phyloP scores from a whole-genome alignment of 768 basidiomycete genomes.

The Psilocybe cyanescens region DNA sequence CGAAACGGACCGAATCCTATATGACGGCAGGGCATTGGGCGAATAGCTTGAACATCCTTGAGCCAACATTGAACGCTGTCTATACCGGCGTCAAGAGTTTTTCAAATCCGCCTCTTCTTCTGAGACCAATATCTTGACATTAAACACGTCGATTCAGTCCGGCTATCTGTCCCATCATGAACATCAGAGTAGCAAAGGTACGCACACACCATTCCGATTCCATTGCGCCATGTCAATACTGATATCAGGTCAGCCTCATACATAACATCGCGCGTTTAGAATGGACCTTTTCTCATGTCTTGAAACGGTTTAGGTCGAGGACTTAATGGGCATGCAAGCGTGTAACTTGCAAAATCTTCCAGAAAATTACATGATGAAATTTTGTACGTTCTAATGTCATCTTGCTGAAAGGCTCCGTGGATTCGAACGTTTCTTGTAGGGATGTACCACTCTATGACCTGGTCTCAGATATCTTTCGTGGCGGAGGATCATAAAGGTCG shows the following conservation, averaged over 20 bases:
- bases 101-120: no score
- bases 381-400: constrained; percentile 50
- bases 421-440: constrained; percentile 45
- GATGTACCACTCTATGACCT: constrained; percentile 88
- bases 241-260: constrained; percentile 16
- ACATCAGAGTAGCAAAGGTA: constrained; percentile 53
- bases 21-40: no score
- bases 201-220: constrained; percentile 18
- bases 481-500: constrained; percentile 89
- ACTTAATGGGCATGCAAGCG: constrained; percentile 92
- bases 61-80: no score
- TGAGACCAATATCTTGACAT: no score
- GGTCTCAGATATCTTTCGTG: constrained; percentile 93
- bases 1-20: no score
- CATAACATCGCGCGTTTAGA: not conserved
- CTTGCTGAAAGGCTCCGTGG: not conserved
- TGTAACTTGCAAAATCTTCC: constrained; percentile 93
- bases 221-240: constrained; percentile 16
- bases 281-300: constrained; percentile 13
- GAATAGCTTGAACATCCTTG: no score
- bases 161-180: constrained; percentile 35
- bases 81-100: no score
- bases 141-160: no score
- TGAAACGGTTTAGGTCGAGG: constrained; percentile 66
- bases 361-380: constrained; percentile 87